Evolutionary conservation across 129 eudicot species (phyloP).

Genomic region (Artemisia tridentata): DNA sequence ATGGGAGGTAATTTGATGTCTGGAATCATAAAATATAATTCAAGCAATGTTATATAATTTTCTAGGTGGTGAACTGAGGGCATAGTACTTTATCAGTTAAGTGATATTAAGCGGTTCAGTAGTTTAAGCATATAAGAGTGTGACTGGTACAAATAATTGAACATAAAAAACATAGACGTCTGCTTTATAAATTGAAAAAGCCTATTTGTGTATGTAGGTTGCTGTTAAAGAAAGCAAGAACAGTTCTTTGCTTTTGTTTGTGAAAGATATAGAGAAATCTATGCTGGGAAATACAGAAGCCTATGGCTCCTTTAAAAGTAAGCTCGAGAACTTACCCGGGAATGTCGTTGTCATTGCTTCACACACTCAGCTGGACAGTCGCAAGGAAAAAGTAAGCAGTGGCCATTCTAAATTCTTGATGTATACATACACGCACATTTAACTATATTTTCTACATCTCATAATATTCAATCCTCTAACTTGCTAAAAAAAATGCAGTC

Average conservation of each 20-base stretch:
- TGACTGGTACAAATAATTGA: neutral
- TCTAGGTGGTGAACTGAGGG: no score
- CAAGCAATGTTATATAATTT: no score
- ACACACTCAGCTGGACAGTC: conserved; percentile 72
- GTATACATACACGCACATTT: neutral
- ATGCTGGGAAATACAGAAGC: conserved; percentile 76
- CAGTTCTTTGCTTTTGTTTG: conserved; percentile 57
- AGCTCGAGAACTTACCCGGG: conserved; percentile 71
- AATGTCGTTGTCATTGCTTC: conserved; percentile 79
- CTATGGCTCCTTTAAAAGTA: conserved; percentile 59
- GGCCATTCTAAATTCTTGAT: neutral
- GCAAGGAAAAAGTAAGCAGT: conserved; percentile 79
- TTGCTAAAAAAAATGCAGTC: conserved; percentile 46
- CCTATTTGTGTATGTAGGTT: conserved; percentile 48
- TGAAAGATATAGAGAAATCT: conserved; percentile 88
- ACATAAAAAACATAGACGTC: neutral
- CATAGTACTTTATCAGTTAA: no score
- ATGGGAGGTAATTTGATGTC: no score
- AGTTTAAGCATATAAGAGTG: no score
- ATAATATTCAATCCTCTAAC: neutral
- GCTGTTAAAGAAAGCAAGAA: conserved; percentile 65
- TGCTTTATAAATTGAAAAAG: neutral
- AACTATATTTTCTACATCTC: neutral
- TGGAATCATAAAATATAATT: no score
- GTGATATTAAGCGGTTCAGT: no score